Base-by-base conservation (phyloP, 2,329 filamentous ascomycete genomes). In the Alternaria triticina region DNA sequence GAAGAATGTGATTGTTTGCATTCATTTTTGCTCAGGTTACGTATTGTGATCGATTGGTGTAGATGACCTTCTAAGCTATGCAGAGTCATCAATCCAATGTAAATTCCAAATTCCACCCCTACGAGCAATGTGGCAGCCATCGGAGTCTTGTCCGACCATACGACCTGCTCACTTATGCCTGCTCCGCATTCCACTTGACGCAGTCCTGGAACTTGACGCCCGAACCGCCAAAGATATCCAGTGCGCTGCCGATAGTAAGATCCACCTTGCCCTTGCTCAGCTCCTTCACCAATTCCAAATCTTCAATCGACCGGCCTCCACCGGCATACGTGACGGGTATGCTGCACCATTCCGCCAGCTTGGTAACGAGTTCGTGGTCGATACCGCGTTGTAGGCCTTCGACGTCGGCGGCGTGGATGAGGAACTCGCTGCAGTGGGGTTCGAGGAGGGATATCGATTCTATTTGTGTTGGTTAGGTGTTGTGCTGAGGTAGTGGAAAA, bases 301-400 rank as follows among this genome's bases (percentile, higher is more conserved):
- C 96, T 50, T 90, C 86, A 40, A 98, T 82, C 73, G 89, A 90
- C 58, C 93, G 88, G 44, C 93, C 96, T n/a, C 96, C 96, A 23
- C 96, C 96, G 6, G 96, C 96, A 82, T 99, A 99, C 1, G 96
- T 99, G 15, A 98, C 92, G 2, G 96, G 96, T 70, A 97, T 95
- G 43, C 85, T 89, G 78, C 93, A 97, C 94, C 96, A 98, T 69
- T 90, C 83, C 2, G 93, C 89, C 55, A 99, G 83, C 69, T 86
- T 88, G 70, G 85, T 81, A 9, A 99, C 93, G 12, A 99, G 86
- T 69, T 90, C 86, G 78, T 96, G 91, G 73, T 99, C 96, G 67
- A 99, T 92, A 50, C 96, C 96, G 74, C 89, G 87, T 79, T 98
- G 96, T 46, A 98, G 85, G 12, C 96, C 96, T 82, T 99, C 96